Percentiles rank a stretch among this genome's conserved stretches.
These are phyloP conservation scores for Theileria orientalis DNA, from an alignment of 169 alveolate species.

Conservation along the genomic window DNA sequence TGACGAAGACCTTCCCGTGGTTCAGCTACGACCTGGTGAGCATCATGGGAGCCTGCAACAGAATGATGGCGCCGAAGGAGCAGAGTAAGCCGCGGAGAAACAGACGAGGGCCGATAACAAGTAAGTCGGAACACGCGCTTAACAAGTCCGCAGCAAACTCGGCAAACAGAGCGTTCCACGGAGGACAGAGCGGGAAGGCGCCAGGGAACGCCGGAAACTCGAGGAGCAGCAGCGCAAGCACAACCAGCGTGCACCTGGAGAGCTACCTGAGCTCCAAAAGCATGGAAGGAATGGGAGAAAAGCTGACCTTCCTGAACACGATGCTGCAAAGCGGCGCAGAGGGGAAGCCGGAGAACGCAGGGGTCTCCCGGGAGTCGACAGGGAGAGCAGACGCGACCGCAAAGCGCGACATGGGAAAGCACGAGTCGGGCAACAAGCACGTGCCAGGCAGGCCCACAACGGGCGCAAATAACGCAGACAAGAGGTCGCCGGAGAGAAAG, in stretches of 20 bases:
- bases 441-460: too few species aligned
- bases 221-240: too few species aligned
- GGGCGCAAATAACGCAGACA: too few species aligned
- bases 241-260: too few species aligned
- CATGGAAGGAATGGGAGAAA: too few species aligned
- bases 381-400: background rate
- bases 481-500: too few species aligned
- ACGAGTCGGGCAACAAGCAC: background rate
- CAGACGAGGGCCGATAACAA: background rate
- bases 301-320: too few species aligned
- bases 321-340: too few species aligned
- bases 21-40: slow-evolving; percentile 36
- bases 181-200: background rate
- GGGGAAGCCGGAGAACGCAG: too few species aligned
- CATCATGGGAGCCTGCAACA: slow-evolving; percentile 26
- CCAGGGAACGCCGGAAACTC: background rate
- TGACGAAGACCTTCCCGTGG: slow-evolving; percentile 57
- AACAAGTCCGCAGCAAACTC: background rate
- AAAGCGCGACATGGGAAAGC: background rate
- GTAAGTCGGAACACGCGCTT: background rate
- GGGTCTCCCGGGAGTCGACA: too few species aligned
- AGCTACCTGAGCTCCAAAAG: too few species aligned
- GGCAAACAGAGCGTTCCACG: background rate
- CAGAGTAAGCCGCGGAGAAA: background rate
- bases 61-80: background rate